phyloP scores from a whole-genome alignment of 2,329 filamentous ascomycete species.

The Ciborinia camelliae region DNA sequence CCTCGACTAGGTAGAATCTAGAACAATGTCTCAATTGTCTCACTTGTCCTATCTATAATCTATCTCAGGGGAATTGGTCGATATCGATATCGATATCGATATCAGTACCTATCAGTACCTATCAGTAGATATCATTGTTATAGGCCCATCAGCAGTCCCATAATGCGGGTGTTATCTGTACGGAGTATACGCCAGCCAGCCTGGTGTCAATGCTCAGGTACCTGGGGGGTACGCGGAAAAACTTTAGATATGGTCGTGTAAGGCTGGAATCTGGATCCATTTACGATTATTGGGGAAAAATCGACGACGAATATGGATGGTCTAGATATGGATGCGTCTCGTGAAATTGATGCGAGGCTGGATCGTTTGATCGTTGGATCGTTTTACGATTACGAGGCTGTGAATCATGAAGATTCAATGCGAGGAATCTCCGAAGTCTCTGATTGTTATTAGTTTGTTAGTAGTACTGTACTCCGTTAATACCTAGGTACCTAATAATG shows the following conservation, averaged over 20 bases:
- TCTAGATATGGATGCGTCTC: not conserved
- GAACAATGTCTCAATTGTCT: slow-evolving; percentile 8
- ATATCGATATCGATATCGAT: slow-evolving; percentile 4
- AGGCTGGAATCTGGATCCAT: not conserved
- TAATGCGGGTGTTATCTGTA: slow-evolving; percentile 1
- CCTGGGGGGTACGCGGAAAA: not conserved
- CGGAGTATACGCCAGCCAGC: slow-evolving; percentile 8
- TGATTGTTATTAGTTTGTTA: not conserved
- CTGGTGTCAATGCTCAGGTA: slow-evolving; percentile 10
- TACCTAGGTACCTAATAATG: too few relatives aligned
- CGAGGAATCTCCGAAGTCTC: not conserved
- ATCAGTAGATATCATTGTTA: too few relatives aligned
- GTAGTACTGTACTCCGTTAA: too few relatives aligned
- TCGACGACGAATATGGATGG: not conserved
- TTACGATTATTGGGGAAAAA: not conserved
- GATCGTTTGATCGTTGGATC: not conserved
- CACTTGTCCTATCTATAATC: not conserved
- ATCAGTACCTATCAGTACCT: too few relatives aligned
- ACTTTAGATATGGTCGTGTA: slow-evolving; percentile 4
- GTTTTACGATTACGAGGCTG: not conserved
- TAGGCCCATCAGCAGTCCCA: not conserved
- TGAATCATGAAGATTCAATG: not conserved
- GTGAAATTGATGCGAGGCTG: not conserved
- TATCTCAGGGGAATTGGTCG: not conserved
- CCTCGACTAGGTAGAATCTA: not conserved